These are phyloP conservation scores for Prunus dulcis DNA, from an alignment of 306 rosid genomes.

Conservation along the genomic window DNA sequence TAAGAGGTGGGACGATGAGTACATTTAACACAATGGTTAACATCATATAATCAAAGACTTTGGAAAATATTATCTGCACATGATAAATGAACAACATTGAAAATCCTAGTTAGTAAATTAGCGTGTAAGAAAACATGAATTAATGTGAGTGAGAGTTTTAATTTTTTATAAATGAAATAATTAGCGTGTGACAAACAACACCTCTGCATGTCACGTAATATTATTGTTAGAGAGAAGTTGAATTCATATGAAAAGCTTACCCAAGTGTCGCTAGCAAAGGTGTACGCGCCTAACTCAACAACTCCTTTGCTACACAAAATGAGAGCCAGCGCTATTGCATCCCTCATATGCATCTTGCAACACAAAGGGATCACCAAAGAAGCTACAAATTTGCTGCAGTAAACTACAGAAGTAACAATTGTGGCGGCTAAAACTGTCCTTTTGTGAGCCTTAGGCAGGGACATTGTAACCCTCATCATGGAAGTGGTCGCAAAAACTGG, in stretches of 20 bases:
- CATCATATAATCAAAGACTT: constrained; percentile 21
- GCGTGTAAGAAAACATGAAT: neutral
- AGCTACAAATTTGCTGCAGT: constrained; percentile 25
- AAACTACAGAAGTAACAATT: constrained; percentile 2
- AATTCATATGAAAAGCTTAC: constrained; percentile 24
- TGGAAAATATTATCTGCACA: constrained; percentile 30
- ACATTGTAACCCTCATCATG: constrained; percentile 43
- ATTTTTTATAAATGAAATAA: too few relatives aligned
- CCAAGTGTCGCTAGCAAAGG: constrained; percentile 26
- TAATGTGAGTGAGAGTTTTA: neutral
- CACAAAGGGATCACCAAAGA: constrained; percentile 32
- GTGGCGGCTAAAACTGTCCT: constrained; percentile 2
- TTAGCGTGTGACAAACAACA: too few relatives aligned
- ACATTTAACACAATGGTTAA: constrained; percentile 21
- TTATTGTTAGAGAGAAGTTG: neutral
- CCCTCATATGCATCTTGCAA: constrained; percentile 37
- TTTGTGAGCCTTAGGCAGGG: neutral
- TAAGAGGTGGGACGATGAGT: constrained; percentile 25
- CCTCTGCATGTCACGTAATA: neutral
- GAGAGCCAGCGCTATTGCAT: constrained; percentile 41
- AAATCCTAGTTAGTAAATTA: too few relatives aligned
- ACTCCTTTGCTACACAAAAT: constrained; percentile 60
- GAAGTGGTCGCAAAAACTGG: constrained; percentile 52
- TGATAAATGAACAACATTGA: too few relatives aligned
- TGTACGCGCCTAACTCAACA: constrained; percentile 44